Conservation (phyloP, 2,329 filamentous ascomycete genomes). For the Colletotrichum spinosum region DNA sequence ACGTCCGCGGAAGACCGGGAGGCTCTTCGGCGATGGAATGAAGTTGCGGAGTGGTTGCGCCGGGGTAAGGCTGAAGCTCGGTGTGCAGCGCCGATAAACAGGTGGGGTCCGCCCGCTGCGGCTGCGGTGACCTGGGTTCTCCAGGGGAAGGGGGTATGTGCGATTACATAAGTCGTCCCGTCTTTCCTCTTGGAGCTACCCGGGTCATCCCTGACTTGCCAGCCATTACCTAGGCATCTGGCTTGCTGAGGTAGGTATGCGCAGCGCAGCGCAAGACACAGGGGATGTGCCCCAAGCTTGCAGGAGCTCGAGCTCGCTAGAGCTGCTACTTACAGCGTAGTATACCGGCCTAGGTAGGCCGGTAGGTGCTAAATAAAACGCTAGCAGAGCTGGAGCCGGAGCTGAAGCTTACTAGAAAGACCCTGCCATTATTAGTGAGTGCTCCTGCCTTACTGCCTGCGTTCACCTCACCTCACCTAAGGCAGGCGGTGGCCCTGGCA, state of each 20-base stretch:
- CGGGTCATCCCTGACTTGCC: constrained; percentile 13
- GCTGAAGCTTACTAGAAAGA: neutral
- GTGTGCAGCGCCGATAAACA: constrained; percentile 1
- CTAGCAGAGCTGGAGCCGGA: neutral
- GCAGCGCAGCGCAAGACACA: no score
- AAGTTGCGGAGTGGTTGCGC: constrained; percentile 22
- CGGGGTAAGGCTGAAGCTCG: constrained; percentile 26
- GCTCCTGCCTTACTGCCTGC: neutral
- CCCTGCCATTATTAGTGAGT: neutral
- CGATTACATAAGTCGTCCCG: constrained; percentile 10
- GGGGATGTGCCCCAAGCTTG: neutral
- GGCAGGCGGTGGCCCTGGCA: neutral
- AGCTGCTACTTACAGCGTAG: neutral
- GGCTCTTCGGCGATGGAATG: neutral
- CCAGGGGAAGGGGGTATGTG: neutral
- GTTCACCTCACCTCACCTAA: neutral
- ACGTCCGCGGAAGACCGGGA: neutral
- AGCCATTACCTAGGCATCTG: neutral
- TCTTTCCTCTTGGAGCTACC: constrained; percentile 15
- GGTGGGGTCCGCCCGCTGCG: neutral
- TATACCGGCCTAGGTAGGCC: neutral
- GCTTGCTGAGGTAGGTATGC: no score
- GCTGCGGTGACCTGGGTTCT: no score
- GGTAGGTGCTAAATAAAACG: neutral
- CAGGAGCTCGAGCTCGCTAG: constrained; percentile 8